Conservation (phyloP, 495 filamentous ascomycete species). For the Penicillium simplicissimum region DNA sequence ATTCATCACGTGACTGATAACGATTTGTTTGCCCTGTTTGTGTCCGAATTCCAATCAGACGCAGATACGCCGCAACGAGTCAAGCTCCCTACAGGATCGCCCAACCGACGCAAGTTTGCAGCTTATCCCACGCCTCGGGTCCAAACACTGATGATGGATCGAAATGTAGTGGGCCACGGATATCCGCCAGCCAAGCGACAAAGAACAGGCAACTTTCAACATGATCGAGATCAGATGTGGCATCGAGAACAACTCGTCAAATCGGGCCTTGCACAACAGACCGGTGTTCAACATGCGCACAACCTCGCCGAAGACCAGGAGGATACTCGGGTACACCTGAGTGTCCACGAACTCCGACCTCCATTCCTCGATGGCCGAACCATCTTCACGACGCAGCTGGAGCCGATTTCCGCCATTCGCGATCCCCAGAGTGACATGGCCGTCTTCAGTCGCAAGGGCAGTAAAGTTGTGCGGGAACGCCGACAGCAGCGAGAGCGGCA, state of each 20-base stretch:
- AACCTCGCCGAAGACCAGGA: slow-evolving; percentile 79
- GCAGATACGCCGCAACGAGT: not conserved
- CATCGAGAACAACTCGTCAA: slow-evolving; percentile 42
- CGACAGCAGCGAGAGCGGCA: slow-evolving; percentile 91
- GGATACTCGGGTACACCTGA: slow-evolving; percentile 82
- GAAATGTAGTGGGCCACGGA: slow-evolving; percentile 31
- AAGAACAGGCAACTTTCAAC: slow-evolving; percentile 43
- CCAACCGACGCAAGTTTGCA: slow-evolving; percentile 1
- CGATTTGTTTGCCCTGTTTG: slow-evolving; percentile 30
- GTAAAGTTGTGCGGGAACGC: slow-evolving; percentile 86
- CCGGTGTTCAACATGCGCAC: slow-evolving; percentile 75
- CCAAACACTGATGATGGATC: slow-evolving; percentile 31
- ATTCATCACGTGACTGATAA: slow-evolving; percentile 29
- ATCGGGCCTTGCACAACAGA: slow-evolving; percentile 91
- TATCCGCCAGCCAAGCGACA: slow-evolving; percentile 45
- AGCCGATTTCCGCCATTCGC: slow-evolving; percentile 88
- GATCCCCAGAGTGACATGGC: slow-evolving; percentile 99
- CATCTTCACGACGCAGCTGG: slow-evolving; percentile 96
- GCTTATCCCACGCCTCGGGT: not conserved
- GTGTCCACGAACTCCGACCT: slow-evolving; percentile 92
- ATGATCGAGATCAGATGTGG: slow-evolving; percentile 89
- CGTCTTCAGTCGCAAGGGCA: slow-evolving; percentile 95
- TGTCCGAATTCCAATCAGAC: not conserved
- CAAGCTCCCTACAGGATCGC: not conserved
- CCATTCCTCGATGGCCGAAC: slow-evolving; percentile 94